phyloP scores from a whole-genome alignment of 805 yeast genomes.

The Saturnispora galanensis region DNA sequence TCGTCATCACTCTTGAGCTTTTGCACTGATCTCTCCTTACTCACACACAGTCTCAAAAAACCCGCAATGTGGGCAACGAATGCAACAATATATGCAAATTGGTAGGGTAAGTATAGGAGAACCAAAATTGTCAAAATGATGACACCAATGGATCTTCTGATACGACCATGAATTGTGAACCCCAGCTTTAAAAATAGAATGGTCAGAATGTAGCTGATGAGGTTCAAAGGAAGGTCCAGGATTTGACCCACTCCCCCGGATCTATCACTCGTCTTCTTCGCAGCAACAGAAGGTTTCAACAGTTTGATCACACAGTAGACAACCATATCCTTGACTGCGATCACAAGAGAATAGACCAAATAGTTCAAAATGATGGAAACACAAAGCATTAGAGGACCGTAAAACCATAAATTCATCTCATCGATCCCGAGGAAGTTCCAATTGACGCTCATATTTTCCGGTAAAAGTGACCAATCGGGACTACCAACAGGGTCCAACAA shows the following conservation, averaged over 20 bases:
- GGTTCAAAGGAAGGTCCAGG: conserved; percentile 3
- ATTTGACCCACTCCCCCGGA: background rate
- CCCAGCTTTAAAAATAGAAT: conserved; percentile 4
- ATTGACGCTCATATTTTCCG: conserved; percentile 29
- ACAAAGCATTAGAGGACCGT: conserved; percentile 48
- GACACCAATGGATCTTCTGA: conserved; percentile 10
- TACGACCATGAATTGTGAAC: conserved; percentile 3
- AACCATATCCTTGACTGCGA: background rate
- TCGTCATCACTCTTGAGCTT: background rate
- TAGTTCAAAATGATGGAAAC: conserved; percentile 36
- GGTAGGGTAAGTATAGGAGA: conserved; percentile 61
- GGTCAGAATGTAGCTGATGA: background rate
- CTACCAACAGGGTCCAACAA: conserved; percentile 44
- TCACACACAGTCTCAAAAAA: conserved; percentile 35
- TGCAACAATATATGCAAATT: conserved; percentile 59
- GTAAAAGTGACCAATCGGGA: conserved; percentile 23
- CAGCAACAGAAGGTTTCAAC: background rate
- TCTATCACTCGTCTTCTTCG: background rate
- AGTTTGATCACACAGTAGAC: background rate
- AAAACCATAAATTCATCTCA: conserved; percentile 42
- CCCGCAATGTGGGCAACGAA: conserved; percentile 41
- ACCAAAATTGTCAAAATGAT: conserved; percentile 12
- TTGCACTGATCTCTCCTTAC: conserved; percentile 1
- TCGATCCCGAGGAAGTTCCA: conserved; percentile 61
- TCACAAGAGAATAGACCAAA: conserved; percentile 26